Base-by-base conservation (phyloP, 805 yeast species). In the Metschnikowia lachancei region DNA sequence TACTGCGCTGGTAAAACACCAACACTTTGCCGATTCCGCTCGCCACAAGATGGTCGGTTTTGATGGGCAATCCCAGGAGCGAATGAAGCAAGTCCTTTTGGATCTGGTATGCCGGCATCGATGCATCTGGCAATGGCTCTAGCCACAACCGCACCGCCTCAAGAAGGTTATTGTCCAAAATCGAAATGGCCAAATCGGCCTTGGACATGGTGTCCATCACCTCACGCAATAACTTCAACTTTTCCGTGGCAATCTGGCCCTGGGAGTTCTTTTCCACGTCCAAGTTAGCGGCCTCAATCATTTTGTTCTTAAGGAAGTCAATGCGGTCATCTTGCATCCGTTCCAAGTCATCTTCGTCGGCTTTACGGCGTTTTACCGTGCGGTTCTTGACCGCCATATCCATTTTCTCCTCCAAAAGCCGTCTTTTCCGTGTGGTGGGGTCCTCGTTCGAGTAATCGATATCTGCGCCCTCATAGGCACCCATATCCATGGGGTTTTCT, bases 121-220 rank as follows among this genome's bases (percentile, higher is more conserved):
- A 88, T 38, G 95, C 96, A 74, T 95, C 98, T 3, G 99, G 99
- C 58, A 94, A 76, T 26, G 99, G 99, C 66, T 94, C 99, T 47
- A 94, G 75, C 99, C 99, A 94, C 64, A 89, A 83, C 57, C 98
- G 79, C 22, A 94, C 91, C 41, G 96, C 92, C 59, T 92, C 97
- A 49, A 94, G 74, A 57, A 94, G 67, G 65, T 94, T 94, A 64
- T 94, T 94, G 70, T 94, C 99, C 60, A 94, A 75, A 49, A 94
- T 88, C 24, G 96, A 85, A 61, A 92, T 96, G 29, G 96, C 91
- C 57, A 94, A 74, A 62, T 85, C 86, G 2, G 89, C 89, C 69
- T 89, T 85, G 22, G 88, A 75, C 59, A 94, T 70, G 2, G 87
- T 81, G 50, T 78, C 82, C 52, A 77, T 80, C 20, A 94, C 99